Conservation (phyloP, 805 yeast species). For the Candida coleopterorum region DNA sequence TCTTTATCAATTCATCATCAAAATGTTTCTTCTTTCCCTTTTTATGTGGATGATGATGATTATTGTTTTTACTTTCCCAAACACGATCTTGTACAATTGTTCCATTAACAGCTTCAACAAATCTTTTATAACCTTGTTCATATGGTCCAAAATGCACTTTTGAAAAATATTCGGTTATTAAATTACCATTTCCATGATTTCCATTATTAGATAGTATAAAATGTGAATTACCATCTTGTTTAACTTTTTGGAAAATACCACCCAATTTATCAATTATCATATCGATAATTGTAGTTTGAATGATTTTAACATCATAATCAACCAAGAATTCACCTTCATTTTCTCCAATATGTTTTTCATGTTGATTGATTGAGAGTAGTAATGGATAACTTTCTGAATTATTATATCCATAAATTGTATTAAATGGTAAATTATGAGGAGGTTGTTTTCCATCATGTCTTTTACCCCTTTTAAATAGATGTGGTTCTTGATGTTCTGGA, state of each 20-base stretch:
- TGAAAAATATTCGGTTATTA: constrained; percentile 20
- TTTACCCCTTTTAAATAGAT: not conserved
- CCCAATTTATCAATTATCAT: constrained; percentile 11
- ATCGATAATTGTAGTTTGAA: constrained; percentile 12
- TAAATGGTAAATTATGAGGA: constrained; percentile 2
- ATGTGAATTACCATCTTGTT: constrained; percentile 29
- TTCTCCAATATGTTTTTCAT: constrained; percentile 3
- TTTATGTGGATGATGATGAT: not conserved
- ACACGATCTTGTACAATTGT: constrained; percentile 14
- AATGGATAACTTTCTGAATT: constrained; percentile 27
- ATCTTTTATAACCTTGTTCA: constrained; percentile 22
- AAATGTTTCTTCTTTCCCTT: not conserved
- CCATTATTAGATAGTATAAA: constrained; percentile 21
- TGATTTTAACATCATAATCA: constrained; percentile 17
- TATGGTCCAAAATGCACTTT: constrained; percentile 12
- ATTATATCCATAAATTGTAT: constrained; percentile 13
- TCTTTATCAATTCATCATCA: not conserved
- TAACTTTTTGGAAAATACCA: constrained; percentile 11
- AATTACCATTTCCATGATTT: constrained; percentile 25
- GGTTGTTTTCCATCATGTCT: not conserved
- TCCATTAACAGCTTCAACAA: constrained; percentile 31
- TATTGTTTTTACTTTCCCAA: not conserved
- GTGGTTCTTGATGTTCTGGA: constrained; percentile 3
- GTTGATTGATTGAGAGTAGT: constrained; percentile 12
- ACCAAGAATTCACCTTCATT: constrained; percentile 11